phyloP scores from a whole-genome alignment of 2,329 filamentous ascomycete genomes.

The Diaporthe citriasiana region DNA sequence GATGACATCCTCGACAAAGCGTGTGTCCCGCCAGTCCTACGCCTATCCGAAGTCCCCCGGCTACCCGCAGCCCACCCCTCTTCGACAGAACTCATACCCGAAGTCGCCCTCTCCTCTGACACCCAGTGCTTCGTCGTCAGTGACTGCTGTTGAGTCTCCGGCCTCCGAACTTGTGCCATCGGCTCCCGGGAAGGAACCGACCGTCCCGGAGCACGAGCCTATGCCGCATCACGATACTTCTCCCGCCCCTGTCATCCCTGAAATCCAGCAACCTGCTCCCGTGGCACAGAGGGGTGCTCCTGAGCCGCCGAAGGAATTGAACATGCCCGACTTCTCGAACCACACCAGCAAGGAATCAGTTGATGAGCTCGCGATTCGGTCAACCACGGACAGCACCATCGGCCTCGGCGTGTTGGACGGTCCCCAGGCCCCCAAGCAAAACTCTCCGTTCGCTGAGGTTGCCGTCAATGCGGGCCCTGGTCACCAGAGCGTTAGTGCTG shows the following conservation, averaged over 20 bases:
- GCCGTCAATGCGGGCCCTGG: constrained; percentile 38
- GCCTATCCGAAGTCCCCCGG: constrained; percentile 46
- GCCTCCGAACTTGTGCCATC: constrained; percentile 44
- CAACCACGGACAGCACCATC: constrained; percentile 31
- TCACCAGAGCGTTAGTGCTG: constrained; percentile 46
- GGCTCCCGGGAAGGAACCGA: constrained; percentile 48
- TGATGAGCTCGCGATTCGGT: constrained; percentile 36
- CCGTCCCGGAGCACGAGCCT: constrained; percentile 57
- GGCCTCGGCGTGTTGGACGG: constrained; percentile 41
- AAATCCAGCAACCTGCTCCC: constrained; percentile 56
- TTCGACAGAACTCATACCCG: constrained; percentile 62
- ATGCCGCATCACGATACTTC: constrained; percentile 55
- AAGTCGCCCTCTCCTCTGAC: constrained; percentile 55
- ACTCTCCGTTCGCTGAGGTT: constrained; percentile 34
- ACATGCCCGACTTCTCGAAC: constrained; percentile 40
- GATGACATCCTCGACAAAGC: constrained; percentile 39
- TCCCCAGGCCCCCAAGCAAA: constrained; percentile 37
- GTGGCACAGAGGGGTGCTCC: constrained; percentile 48
- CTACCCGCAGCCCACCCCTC: constrained; percentile 53
- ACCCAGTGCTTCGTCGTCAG: constrained; percentile 51
- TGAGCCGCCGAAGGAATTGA: constrained; percentile 33
- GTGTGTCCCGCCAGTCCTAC: constrained; percentile 41
- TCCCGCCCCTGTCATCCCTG: constrained; percentile 43
- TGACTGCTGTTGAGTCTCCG: constrained; percentile 41
- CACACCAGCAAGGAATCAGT: constrained; percentile 35